Evolutionary conservation across 129 eudicot species (phyloP), one percentile per base, ranked within the genome.

Genomic region (Escallonia rubra): DNA sequence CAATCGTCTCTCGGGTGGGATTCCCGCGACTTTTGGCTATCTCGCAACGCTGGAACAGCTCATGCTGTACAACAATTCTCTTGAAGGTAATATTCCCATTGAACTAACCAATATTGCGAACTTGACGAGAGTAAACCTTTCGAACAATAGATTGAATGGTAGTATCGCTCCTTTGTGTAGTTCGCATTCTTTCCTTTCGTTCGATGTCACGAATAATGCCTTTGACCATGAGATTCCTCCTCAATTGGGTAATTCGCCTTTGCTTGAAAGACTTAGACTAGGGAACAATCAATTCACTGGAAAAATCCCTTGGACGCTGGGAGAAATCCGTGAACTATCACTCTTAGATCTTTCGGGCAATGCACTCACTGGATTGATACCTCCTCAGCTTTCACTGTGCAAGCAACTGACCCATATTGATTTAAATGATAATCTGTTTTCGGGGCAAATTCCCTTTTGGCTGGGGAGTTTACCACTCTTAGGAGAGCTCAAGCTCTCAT

Each of bases 61-160:
- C 45, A 89, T 93, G 99, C 88, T 93, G n/a, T 93, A 93, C 74
- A 93, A 93, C 63, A 93, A 93, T 57, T 86, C 99, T 41, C 85
- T 93, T 55, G 79, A 77, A 76, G 99, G 99, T 43, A 86, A 66
- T 58, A 79, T 93, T 39, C 96, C 99, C 3, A 50, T n/a, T 38
- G 90, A 83, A 61, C 86, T 93, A 14, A 68, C 68, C 34, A 72
- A 56, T 66, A 65, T 93, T n/a, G 53, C 79, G 7, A 93, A 86
- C 70, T 54, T 93, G 66, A 89, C 96, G 6, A 80, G 96, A 71
- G 63, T 93, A 53, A 93, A 93, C 76, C 74, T 93, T 14, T 89
- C 93, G 4, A 74, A 80, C 69, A 93, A 93, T 73, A 89, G 68
- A 58, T 67, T 93, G 14, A 84, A 86, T 61, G 99, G 99, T 49